Percentiles rank a stretch among this genome's conserved stretches.
Conservation (phyloP, 2,329 filamentous ascomycete species). For the Microcyclospora pomicola region DNA sequence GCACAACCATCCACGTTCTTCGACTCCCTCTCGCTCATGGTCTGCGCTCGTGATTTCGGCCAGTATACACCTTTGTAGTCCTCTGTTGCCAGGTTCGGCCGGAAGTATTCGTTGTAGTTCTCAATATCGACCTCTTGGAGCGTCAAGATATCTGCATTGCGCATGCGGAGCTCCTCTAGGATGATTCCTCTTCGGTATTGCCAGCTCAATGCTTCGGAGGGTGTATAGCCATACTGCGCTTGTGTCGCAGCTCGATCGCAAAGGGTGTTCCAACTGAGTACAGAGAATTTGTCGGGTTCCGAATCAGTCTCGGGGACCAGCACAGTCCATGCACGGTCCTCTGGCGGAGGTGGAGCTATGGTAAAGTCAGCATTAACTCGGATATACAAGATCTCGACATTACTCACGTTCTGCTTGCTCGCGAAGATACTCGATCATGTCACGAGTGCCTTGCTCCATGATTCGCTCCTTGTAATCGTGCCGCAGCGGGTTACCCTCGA, state of each 20-base stretch:
- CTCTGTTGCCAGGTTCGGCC: conserved; percentile 67
- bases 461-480: conserved; percentile 62
- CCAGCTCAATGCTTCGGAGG: conserved; percentile 70
- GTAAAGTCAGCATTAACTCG: conserved; percentile 5
- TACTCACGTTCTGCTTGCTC: conserved; percentile 70
- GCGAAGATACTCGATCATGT: conserved; percentile 66
- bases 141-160: conserved; percentile 79
- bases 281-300: conserved; percentile 54
- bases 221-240: conserved; percentile 78
- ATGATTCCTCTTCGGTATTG: conserved; percentile 74
- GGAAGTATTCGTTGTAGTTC: conserved; percentile 83
- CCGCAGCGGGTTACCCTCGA: conserved; percentile 81
- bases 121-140: conserved; percentile 88
- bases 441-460: conserved; percentile 74
- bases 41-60: conserved; percentile 78
- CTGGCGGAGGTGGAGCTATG: conserved; percentile 62
- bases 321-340: conserved; percentile 63
- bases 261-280: conserved; percentile 89
- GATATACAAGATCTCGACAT: not conserved
- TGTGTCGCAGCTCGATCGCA: conserved; percentile 86
- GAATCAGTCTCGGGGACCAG: conserved; percentile 41
- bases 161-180: conserved; percentile 62
- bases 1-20: conserved; percentile 90
- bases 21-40: conserved; percentile 81
- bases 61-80: conserved; percentile 93